phyloP scores from a whole-genome alignment of 768 basidiomycete species.

The Chalciporus pseudorubinellus region DNA sequence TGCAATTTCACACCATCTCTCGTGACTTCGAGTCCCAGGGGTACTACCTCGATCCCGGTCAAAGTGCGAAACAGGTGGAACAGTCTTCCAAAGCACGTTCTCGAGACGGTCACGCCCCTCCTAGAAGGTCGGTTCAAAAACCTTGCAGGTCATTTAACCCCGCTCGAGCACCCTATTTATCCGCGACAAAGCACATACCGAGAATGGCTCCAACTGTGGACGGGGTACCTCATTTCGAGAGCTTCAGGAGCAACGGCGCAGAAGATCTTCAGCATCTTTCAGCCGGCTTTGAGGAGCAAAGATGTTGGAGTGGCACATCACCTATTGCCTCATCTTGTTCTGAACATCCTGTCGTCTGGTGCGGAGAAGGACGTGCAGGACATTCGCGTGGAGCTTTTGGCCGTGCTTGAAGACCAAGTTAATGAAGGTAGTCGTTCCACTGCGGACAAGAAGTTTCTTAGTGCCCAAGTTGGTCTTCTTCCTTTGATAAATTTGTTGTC shows the following conservation, averaged over 20 bases:
- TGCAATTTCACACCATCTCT: conserved; percentile 84
- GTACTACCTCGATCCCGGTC: conserved; percentile 49
- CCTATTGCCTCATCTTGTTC: conserved; percentile 86
- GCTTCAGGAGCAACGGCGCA: conserved; percentile 57
- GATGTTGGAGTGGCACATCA: conserved; percentile 95
- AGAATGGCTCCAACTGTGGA: conserved; percentile 95
- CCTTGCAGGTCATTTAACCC: conserved; percentile 39
- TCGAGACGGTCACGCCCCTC: conserved; percentile 84
- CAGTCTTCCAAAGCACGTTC: conserved; percentile 72
- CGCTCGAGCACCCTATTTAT: conserved; percentile 74
- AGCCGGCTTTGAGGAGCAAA: conserved; percentile 74
- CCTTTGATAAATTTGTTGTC: too few relatives aligned
- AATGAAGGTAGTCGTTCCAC: conserved; percentile 53
- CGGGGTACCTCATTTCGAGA: conserved; percentile 70
- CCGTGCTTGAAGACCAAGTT: conserved; percentile 87
- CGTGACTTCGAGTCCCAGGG: conserved; percentile 46
- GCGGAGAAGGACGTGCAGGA: conserved; percentile 55
- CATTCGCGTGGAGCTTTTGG: conserved; percentile 73
- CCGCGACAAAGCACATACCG: conserved; percentile 75
- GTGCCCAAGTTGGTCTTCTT: conserved; percentile 74
- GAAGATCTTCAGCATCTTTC: conserved; percentile 75
- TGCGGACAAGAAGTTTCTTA: conserved; percentile 79
- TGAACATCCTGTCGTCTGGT: conserved; percentile 81
- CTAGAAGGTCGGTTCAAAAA: conserved; percentile 67
- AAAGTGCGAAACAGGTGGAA: conserved; percentile 79